Percentiles rank a stretch among this genome's conserved stretches.
These are phyloP conservation scores for Ustilago shanxiensis DNA, from an alignment of 1,284 basidiomycete species.

Conservation along the genomic window DNA sequence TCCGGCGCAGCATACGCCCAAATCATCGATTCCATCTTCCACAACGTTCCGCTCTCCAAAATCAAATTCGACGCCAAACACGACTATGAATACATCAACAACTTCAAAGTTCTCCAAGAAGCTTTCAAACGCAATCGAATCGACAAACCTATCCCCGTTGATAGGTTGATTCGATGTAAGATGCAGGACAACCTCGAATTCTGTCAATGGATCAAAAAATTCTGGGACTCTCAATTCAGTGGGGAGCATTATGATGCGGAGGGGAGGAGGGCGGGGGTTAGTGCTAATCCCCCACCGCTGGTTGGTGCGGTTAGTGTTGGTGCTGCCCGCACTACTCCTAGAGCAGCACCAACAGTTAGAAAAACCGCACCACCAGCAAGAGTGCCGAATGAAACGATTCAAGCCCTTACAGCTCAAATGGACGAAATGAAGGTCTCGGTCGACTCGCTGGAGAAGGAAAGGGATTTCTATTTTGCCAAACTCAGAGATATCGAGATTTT, in stretches of 20 bases:
- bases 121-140: conserved; percentile 77
- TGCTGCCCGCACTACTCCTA: conserved; percentile 16
- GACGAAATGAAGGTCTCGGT: conserved; percentile 85
- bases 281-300: conserved; percentile 67
- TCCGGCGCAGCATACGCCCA: conserved; percentile 70
- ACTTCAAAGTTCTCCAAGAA: conserved; percentile 91
- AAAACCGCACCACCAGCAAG: conserved; percentile 15
- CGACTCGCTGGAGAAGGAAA: conserved; percentile 86
- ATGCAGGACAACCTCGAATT: conserved; percentile 99
- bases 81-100: conserved; percentile 94
- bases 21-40: conserved; percentile 91
- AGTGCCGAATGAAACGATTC: conserved; percentile 72
- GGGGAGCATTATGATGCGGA: conserved; percentile 91
- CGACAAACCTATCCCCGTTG: conserved; percentile 96
- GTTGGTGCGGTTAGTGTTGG: conserved; percentile 56
- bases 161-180: conserved; percentile 94
- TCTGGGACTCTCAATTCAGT: conserved; percentile 92
- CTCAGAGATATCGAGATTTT: conserved; percentile 88
- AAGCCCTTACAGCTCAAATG: conserved; percentile 81
- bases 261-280: conserved; percentile 79
- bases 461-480: conserved; percentile 99
- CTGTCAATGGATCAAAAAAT: conserved; percentile 95
- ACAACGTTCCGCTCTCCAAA: conserved; percentile 65
- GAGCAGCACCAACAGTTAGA: conserved; percentile 5
- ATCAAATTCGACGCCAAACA: conserved; percentile 73